These are phyloP conservation scores for Lippia alba DNA, from an alignment of 305 asterid species.

Conservation along the genomic window DNA sequence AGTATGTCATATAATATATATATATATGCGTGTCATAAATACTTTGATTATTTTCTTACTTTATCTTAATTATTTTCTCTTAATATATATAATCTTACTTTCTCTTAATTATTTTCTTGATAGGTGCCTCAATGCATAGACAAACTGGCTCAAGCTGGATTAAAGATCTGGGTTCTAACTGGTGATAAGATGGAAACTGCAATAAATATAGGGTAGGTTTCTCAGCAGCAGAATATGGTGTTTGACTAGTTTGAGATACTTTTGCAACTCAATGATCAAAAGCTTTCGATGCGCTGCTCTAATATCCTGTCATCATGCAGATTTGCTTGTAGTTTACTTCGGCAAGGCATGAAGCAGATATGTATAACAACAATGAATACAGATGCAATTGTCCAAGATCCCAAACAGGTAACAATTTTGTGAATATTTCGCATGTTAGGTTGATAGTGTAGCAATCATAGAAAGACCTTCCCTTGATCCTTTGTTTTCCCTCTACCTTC, in stretches of 20 bases:
- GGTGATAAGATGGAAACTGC: slow-evolving; percentile 98
- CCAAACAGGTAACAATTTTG: slow-evolving; percentile 45
- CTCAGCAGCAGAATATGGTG: slow-evolving; percentile 28
- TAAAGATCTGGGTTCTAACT: slow-evolving; percentile 91
- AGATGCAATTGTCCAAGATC: slow-evolving; percentile 58
- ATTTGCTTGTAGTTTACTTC: slow-evolving; percentile 80
- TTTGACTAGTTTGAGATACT: slow-evolving; percentile 31
- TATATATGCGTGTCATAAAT: not conserved
- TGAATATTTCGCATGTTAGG: slow-evolving; percentile 9
- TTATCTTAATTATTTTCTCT: slow-evolving; percentile 13
- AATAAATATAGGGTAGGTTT: slow-evolving; percentile 80
- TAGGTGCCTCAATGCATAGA: slow-evolving; percentile 98
- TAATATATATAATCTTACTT: not conserved
- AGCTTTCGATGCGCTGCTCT: slow-evolving; percentile 30
- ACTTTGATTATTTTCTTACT: not conserved
- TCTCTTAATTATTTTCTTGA: slow-evolving; percentile 10
- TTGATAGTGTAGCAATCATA: too few species aligned
- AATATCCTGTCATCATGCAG: slow-evolving; percentile 45
- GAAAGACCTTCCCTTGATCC: not conserved
- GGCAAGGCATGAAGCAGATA: slow-evolving; percentile 82
- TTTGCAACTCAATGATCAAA: slow-evolving; percentile 20
- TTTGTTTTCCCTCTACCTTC: slow-evolving; percentile 19
- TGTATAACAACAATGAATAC: slow-evolving; percentile 51
- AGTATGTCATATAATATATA: slow-evolving; percentile 46
- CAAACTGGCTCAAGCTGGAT: slow-evolving; percentile 83